These are phyloP conservation scores for Astragalus glycyphyllos DNA, from an alignment of 306 rosid genomes.

Conservation along the genomic window DNA sequence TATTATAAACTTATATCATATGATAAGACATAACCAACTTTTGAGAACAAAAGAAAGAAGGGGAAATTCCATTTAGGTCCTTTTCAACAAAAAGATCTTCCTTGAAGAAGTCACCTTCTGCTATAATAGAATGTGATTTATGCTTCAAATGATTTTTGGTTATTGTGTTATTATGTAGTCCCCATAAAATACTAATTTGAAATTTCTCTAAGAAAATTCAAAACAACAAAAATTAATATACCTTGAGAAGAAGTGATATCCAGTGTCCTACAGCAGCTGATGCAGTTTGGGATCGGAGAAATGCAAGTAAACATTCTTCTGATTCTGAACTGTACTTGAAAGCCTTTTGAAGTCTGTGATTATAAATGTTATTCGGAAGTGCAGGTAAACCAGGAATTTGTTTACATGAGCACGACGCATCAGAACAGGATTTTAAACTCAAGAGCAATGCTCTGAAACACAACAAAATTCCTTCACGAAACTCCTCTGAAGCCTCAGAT, in stretches of 20 bases:
- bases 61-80: constrained; percentile 11
- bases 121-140: constrained; percentile 29
- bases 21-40: constrained; percentile 24
- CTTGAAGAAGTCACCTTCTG: constrained; percentile 27
- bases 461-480: constrained; percentile 87
- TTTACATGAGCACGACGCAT: constrained; percentile 67
- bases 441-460: constrained; percentile 75
- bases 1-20: constrained; percentile 28
- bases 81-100: constrained; percentile 25
- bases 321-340: constrained; percentile 55
- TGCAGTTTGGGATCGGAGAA: constrained; percentile 73
- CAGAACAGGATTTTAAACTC: constrained; percentile 69
- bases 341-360: constrained; percentile 41
- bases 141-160: constrained; percentile 25
- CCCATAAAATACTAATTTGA: constrained; percentile 2
- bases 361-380: constrained; percentile 55
- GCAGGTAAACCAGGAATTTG: constrained; percentile 59
- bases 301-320: constrained; percentile 78
- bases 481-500: constrained; percentile 93
- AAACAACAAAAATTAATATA: constrained; percentile 46
- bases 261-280: constrained; percentile 95
- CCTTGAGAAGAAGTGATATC: constrained; percentile 92
- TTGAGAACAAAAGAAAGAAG: constrained; percentile 26
- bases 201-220: constrained; percentile 34
- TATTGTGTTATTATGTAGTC: background rate